Conservation (phyloP, 148 eudicot species). For the Chenopodium suecicum region DNA sequence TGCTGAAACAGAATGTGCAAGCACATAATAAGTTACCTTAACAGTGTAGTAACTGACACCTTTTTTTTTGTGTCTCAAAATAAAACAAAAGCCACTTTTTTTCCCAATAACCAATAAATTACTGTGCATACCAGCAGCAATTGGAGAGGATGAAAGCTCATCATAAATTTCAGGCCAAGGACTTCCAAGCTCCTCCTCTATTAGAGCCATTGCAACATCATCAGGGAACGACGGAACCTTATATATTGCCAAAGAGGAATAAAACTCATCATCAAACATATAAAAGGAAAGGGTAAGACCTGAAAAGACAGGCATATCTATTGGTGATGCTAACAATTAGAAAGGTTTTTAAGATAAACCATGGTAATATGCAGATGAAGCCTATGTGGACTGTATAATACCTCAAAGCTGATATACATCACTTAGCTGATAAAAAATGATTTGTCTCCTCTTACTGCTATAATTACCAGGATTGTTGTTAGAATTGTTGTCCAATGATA, state of each 20-base stretch:
- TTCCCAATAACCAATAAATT: neutral
- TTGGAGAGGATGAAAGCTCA: conserved; percentile 92
- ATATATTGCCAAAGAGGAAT: conserved; percentile 22
- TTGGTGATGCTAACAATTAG: neutral
- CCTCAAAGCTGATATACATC: neutral
- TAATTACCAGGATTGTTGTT: neutral
- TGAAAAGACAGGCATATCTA: neutral
- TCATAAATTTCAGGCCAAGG: conserved; percentile 89
- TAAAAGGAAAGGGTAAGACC: neutral
- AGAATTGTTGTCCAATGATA: neutral
- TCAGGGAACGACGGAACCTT: conserved; percentile 99
- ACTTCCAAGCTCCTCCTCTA: conserved; percentile 94
- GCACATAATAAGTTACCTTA: neutral
- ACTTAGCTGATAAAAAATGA: neutral
- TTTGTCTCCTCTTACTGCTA: neutral
- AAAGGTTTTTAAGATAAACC: neutral
- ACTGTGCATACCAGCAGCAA: conserved; percentile 84
- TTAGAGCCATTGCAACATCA: conserved; percentile 93
- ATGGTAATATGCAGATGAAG: neutral
- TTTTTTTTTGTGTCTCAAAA: neutral
- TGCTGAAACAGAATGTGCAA: conserved; percentile 51
- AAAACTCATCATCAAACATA: conserved; percentile 16
- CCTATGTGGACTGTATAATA: neutral
- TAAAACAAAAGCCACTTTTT: too few relatives aligned
- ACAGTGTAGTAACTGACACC: neutral